Conservation (phyloP, 1,139 yeast species). For the Pichia sp. region DNA sequence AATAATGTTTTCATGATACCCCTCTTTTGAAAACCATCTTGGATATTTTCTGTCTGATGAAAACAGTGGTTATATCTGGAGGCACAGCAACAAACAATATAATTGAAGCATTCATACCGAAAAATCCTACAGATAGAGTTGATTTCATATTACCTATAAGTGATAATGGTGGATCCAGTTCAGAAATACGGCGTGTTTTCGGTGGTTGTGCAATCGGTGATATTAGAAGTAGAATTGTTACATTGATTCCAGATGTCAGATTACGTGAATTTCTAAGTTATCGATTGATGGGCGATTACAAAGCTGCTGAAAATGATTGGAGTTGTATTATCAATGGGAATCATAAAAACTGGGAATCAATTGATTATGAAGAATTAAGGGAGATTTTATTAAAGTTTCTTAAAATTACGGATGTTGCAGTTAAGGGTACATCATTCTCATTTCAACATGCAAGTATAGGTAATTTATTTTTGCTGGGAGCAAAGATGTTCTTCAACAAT, state of each 20-base stretch:
- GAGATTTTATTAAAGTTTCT: constrained; percentile 42
- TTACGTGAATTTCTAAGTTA: constrained; percentile 49
- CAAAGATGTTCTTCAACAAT: constrained; percentile 79
- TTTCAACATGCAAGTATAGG: constrained; percentile 67
- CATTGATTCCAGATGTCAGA: constrained; percentile 53
- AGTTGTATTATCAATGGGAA: constrained; percentile 69
- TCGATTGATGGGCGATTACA: constrained; percentile 40
- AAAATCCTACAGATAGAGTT: constrained; percentile 24
- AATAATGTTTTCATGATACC: too few relatives aligned
- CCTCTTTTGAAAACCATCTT: too few relatives aligned
- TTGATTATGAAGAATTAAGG: constrained; percentile 52
- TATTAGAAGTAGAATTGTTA: constrained; percentile 70
- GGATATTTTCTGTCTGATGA: constrained; percentile 12
- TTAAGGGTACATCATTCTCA: background rate
- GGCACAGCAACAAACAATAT: constrained; percentile 73
- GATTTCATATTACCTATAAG: constrained; percentile 75
- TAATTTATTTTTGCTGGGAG: constrained; percentile 76
- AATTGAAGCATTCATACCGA: constrained; percentile 38
- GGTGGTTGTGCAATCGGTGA: constrained; percentile 98
- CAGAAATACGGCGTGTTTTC: constrained; percentile 79
- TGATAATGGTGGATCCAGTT: constrained; percentile 93
- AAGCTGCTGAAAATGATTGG: constrained; percentile 51
- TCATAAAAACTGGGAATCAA: constrained; percentile 59
- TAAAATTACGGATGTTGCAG: background rate
- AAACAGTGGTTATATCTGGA: constrained; percentile 52